phyloP scores from a whole-genome alignment of 176 grass and related monocot genomes.

The Luzula sylvatica region DNA sequence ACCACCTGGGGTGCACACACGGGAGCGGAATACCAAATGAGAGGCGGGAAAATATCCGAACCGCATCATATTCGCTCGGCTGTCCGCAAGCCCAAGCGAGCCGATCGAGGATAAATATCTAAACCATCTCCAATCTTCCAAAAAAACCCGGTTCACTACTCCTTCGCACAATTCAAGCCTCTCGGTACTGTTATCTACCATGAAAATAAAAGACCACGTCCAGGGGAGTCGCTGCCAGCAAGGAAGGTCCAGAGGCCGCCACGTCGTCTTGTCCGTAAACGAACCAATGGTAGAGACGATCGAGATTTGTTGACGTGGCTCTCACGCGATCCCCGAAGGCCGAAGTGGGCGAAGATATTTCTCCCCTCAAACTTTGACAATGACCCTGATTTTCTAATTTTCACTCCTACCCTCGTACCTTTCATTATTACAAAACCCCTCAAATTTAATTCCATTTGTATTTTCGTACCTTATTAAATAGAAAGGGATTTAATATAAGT shows the following conservation, averaged over 20 bases:
- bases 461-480: too few species aligned
- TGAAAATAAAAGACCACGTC: not conserved
- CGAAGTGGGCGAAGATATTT: slow-evolving; percentile 23
- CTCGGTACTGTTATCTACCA: not conserved
- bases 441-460: too few species aligned
- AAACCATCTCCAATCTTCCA: not conserved
- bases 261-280: not conserved
- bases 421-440: too few species aligned
- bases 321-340: not conserved
- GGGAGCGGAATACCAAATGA: not conserved
- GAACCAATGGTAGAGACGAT: slow-evolving; percentile 10
- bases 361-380: slow-evolving; percentile 5
- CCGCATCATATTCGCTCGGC: slow-evolving; percentile 10
- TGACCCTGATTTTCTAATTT: not conserved
- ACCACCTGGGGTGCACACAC: not conserved
- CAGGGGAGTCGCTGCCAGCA: not conserved
- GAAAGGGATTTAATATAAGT: too few species aligned
- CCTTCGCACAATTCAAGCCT: not conserved
- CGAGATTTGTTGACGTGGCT: slow-evolving; percentile 11
- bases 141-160: not conserved
- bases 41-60: slow-evolving; percentile 12
- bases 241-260: not conserved
- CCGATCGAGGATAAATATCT: not conserved
- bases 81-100: not conserved
- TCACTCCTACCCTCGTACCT: too few species aligned